phyloP scores from a whole-genome alignment of 768 basidiomycete species.

The Lentinula raphanica region DNA sequence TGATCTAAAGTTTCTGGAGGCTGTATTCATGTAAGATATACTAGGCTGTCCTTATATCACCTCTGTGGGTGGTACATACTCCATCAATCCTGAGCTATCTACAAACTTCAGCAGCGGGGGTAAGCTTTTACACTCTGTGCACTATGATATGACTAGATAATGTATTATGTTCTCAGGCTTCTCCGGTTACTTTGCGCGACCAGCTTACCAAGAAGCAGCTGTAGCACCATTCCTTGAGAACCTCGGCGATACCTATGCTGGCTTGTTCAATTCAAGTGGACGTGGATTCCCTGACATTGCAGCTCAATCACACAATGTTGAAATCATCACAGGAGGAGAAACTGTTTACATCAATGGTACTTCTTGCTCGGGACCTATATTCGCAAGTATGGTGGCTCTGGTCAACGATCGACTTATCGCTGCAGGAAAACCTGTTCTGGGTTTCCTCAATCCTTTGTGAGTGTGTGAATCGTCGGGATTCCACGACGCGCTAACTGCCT shows the following conservation, averaged over 20 bases:
- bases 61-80: conserved; percentile 32
- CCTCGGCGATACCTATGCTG: conserved; percentile 28
- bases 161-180: conserved; percentile 6
- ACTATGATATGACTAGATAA: background rate
- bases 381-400: conserved; percentile 40
- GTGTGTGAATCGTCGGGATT: background rate
- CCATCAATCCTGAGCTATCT: conserved; percentile 19
- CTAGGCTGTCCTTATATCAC: conserved; percentile 28
- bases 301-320: conserved; percentile 10
- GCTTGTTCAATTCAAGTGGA: conserved; percentile 36
- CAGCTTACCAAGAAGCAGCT: conserved; percentile 31
- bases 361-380: conserved; percentile 37
- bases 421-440: conserved; percentile 28
- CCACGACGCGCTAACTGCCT: background rate
- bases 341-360: conserved; percentile 31
- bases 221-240: conserved; percentile 27
- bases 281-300: conserved; percentile 11
- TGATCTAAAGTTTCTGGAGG: background rate
- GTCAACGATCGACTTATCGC: conserved; percentile 37
- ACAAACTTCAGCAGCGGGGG: conserved; percentile 12
- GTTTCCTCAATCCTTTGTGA: conserved; percentile 40
- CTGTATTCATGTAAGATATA: background rate
- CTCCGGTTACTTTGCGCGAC: conserved; percentile 20
- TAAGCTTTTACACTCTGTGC: background rate
- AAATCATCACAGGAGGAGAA: conserved; percentile 3